phyloP scores from a whole-genome alignment of 768 basidiomycete species.

The Myochromella boudieri region DNA sequence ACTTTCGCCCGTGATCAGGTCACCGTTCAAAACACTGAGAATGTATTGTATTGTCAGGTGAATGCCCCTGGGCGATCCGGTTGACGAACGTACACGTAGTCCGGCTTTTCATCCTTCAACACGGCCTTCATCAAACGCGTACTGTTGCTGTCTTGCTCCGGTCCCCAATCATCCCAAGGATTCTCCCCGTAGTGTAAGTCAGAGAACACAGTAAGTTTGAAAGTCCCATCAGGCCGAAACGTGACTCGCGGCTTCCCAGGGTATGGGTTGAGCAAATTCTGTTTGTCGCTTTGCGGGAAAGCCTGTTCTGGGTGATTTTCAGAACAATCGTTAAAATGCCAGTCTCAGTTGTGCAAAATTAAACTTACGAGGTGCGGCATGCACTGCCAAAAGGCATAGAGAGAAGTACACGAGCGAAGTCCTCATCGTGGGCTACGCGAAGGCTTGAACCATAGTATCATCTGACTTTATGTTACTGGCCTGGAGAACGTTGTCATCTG shows the following conservation, averaged over 20 bases:
- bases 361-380: conserved; percentile 10
- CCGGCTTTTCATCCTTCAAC: conserved; percentile 57
- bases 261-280: conserved; percentile 33
- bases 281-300: neutral
- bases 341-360: neutral
- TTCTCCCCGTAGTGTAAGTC: conserved; percentile 79
- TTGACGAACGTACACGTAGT: conserved; percentile 57
- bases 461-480: neutral
- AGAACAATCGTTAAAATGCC: neutral
- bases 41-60: neutral
- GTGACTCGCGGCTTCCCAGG: conserved; percentile 44
- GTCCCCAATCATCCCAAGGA: conserved; percentile 68
- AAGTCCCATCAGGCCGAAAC: conserved; percentile 58
- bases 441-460: neutral
- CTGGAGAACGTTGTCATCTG: neutral
- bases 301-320: conserved; percentile 1
- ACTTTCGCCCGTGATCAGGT: conserved; percentile 75
- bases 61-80: conserved; percentile 1
- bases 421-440: neutral
- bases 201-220: conserved; percentile 74
- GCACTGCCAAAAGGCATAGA: neutral
- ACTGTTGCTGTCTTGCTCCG: conserved; percentile 66
- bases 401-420: neutral
- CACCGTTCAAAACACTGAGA: conserved; percentile 73
- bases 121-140: conserved; percentile 56